Evolutionary conservation across 441 rosid species (phyloP).

Genomic region (Gossypium gossypioides): DNA sequence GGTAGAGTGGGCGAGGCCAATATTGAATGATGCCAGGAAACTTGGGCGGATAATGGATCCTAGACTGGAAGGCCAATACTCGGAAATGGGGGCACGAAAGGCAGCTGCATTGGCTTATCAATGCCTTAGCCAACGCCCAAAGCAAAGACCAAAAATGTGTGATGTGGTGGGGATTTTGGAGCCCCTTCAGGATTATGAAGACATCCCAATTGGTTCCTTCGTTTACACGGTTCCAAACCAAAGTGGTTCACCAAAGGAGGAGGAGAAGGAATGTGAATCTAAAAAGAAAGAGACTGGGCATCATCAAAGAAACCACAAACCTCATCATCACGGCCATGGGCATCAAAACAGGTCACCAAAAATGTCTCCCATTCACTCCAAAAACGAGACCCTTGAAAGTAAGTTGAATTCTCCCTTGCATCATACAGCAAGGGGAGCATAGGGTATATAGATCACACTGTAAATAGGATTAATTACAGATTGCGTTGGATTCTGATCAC

Average conservation of each 20-base stretch:
- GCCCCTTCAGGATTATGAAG: constrained; percentile 37
- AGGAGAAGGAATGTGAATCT: constrained; percentile 25
- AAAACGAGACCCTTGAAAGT: constrained; percentile 24
- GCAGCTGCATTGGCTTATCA: constrained; percentile 56
- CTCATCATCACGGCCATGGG: constrained; percentile 19
- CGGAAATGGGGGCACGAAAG: constrained; percentile 50
- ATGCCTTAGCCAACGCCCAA: constrained; percentile 58
- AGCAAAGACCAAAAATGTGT: constrained; percentile 47
- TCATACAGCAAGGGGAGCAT: constrained; percentile 26
- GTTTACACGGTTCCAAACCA: constrained; percentile 41
- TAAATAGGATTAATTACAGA: constrained; percentile 15
- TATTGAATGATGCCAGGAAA: constrained; percentile 45
- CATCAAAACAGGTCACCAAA: constrained; percentile 21
- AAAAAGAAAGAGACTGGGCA: constrained; percentile 28
- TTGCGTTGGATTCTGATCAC: constrained; percentile 22
- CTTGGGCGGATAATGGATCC: constrained; percentile 51
- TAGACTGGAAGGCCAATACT: constrained; percentile 58
- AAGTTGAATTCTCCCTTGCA: constrained; percentile 41
- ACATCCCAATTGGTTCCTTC: constrained; percentile 40
- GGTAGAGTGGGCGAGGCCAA: constrained; percentile 55
- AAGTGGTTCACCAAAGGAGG: constrained; percentile 14
- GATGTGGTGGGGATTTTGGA: constrained; percentile 34
- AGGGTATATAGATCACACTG: constrained; percentile 5
- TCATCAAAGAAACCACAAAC: constrained; percentile 27
- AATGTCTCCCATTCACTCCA: constrained; percentile 24